phyloP scores from a whole-genome alignment of 2,329 filamentous ascomycete genomes.

The Scopulariopsis brevicaulis region DNA sequence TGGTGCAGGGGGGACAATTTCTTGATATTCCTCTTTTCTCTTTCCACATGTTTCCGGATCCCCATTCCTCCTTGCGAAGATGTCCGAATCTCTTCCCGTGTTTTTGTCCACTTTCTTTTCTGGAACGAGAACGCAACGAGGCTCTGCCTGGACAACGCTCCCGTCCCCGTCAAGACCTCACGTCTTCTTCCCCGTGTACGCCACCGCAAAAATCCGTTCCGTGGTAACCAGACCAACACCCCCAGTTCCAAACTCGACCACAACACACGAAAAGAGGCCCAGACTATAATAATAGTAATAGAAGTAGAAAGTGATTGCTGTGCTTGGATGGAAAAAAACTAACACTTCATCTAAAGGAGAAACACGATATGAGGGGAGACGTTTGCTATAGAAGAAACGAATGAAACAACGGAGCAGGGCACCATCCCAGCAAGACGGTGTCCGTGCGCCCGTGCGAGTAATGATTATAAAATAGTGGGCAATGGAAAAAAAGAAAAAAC shows the following conservation, averaged over 20 bases:
- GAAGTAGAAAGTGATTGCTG: background rate
- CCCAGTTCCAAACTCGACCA: background rate
- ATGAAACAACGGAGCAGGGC: background rate
- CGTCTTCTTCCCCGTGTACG: background rate
- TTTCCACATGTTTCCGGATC: background rate
- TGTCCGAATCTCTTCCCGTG: background rate
- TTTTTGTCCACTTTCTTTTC: background rate
- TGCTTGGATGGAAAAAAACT: background rate
- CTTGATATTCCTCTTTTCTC: background rate
- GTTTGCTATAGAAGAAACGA: background rate
- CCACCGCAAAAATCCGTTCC: constrained; percentile 8
- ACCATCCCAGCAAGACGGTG: background rate
- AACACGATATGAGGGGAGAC: background rate
- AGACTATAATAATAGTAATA: background rate
- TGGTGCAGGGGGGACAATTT: background rate
- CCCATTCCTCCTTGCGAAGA: background rate
- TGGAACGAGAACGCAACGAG: no score
- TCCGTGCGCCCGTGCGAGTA: background rate
- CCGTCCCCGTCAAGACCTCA: background rate
- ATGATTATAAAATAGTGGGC: background rate
- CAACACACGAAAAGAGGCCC: background rate
- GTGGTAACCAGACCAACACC: constrained; percentile 10
- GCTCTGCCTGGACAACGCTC: background rate
- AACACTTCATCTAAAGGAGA: background rate
- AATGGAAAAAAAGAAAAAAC: constrained; percentile 8